Evolutionary conservation across 169 alveolate genomes (phyloP), one percentile per base, ranked within the genome.

Genomic region (Eimeria tenella): DNA sequence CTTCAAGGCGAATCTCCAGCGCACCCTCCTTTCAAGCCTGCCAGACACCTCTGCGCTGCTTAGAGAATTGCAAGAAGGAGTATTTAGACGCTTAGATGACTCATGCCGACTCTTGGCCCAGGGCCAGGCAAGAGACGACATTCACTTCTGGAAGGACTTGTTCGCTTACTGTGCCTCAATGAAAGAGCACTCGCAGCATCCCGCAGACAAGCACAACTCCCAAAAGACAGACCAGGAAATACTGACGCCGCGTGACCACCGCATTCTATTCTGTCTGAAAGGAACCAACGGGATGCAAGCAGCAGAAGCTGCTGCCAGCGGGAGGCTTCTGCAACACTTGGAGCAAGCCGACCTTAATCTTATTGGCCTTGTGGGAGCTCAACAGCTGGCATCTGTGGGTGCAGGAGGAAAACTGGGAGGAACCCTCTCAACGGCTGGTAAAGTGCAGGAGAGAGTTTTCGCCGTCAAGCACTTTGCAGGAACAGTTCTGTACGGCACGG

Each of bases 391-490:
- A 31, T 1, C 81, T n/a, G 53, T 31, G 6, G 31, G 31, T n/a
- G 53, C 52, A 1, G 81, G 53, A 13, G 81, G 81, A 9, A 50
- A 19, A 7, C 79, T 60, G 42, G 31, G 52, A 13, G 83, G 53
- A 4, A 83, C 71, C 62, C 19, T 15, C 5, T 56, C 93, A 4
- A 83, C 70, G 5, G 81, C 93, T 17, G 73, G 68, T 70, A 86
- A 62, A 49, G 63, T 86, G 8, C 74, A 63, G 83, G 84, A 86
- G 68, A 73, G 93, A 11, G 75, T 86, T 10, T 86, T 86, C 68
- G 93, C 73, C 65, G 83, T 86, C 55, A 56, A 60, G 9, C 93
- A 86, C 70, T 86, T 86, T 49, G 93, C 93, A 6, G 93, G 93
- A 7, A 71, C 73, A 15, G 93, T 86, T 19, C 73, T 60, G 31